A percentile compares a stretch with the other conserved stretches of the same genome.
These are phyloP conservation scores for Mucor irregularis DNA, from an alignment of 371 early-diverging fungal species.

Conservation along the genomic window DNA sequence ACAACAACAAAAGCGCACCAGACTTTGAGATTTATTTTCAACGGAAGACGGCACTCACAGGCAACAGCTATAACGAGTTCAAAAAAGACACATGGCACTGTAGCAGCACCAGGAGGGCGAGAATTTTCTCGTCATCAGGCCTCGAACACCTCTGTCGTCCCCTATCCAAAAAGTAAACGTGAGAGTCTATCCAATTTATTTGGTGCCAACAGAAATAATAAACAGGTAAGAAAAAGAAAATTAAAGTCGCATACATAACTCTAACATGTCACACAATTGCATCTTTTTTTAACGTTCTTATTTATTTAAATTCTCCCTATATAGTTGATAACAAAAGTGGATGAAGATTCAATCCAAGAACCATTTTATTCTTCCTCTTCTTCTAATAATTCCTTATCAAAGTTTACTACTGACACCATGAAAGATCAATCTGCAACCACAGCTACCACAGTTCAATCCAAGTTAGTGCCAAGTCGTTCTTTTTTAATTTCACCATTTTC, in stretches of 20 bases:
- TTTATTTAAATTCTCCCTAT: background rate
- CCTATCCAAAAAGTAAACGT: background rate
- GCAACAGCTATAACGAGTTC: too few relatives aligned
- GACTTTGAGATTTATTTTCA: too few relatives aligned
- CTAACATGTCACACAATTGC: background rate
- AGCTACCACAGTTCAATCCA: too few relatives aligned
- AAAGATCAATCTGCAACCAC: too few relatives aligned
- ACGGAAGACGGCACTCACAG: too few relatives aligned
- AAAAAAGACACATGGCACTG: too few relatives aligned
- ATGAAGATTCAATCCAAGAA: slow-evolving; percentile 2
- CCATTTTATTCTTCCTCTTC: slow-evolving; percentile 5
- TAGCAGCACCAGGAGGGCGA: too few relatives aligned
- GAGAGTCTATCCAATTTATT: background rate
- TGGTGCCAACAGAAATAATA: background rate
- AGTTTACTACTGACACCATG: background rate
- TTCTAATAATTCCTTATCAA: slow-evolving; percentile 2
- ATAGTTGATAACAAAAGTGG: slow-evolving; percentile 3
- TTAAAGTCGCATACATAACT: background rate
- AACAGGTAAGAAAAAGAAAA: background rate
- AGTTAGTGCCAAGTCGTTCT: background rate
- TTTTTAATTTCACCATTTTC: slow-evolving; percentile 5
- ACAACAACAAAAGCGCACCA: background rate
- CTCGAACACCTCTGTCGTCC: too few relatives aligned
- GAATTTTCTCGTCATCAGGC: too few relatives aligned
- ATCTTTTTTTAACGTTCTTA: background rate